Percentiles rank a stretch among this genome's conserved stretches.
Evolutionary conservation across 2,329 filamentous ascomycete genomes (phyloP).

Genomic region (Balansia obtecta): DNA sequence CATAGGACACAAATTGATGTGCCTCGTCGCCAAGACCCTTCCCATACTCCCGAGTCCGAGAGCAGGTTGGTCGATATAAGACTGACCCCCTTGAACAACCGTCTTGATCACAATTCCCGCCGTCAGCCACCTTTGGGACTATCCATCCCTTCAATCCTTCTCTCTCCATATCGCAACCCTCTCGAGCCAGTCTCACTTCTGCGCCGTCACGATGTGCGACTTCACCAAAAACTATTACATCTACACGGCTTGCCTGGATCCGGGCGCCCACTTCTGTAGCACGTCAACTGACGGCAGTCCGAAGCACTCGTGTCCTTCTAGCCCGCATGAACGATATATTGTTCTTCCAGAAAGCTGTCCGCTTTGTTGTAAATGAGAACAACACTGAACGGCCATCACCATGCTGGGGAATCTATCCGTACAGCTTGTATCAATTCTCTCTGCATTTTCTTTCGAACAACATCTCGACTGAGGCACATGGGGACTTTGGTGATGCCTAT

Average conservation of each 20-base stretch:
- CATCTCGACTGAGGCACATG: too few relatives aligned
- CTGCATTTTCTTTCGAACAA: too few relatives aligned
- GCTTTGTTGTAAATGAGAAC: slow-evolving; percentile 25
- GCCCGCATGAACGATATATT: slow-evolving; percentile 65
- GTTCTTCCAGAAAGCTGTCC: slow-evolving; percentile 51
- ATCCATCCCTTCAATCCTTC: background rate
- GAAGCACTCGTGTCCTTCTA: slow-evolving; percentile 44
- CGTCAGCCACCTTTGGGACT: too few relatives aligned
- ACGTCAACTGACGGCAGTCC: slow-evolving; percentile 55
- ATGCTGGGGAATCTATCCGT: too few relatives aligned
- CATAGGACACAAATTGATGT: background rate
- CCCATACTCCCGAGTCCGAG: background rate
- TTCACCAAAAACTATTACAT: slow-evolving; percentile 70
- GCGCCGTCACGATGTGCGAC: slow-evolving; percentile 37
- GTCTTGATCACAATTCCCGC: too few relatives aligned
- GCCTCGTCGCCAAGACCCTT: background rate
- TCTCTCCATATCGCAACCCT: background rate
- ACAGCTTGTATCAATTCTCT: too few relatives aligned
- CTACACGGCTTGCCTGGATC: slow-evolving; percentile 58
- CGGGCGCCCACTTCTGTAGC: slow-evolving; percentile 57
- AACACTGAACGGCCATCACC: background rate
- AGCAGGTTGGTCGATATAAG: background rate
- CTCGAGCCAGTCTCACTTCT: background rate
- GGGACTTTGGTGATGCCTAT: too few relatives aligned
- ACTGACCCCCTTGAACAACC: background rate